phyloP scores from a whole-genome alignment of 163 green algal genomes.

The Chlorella variabilis region DNA sequence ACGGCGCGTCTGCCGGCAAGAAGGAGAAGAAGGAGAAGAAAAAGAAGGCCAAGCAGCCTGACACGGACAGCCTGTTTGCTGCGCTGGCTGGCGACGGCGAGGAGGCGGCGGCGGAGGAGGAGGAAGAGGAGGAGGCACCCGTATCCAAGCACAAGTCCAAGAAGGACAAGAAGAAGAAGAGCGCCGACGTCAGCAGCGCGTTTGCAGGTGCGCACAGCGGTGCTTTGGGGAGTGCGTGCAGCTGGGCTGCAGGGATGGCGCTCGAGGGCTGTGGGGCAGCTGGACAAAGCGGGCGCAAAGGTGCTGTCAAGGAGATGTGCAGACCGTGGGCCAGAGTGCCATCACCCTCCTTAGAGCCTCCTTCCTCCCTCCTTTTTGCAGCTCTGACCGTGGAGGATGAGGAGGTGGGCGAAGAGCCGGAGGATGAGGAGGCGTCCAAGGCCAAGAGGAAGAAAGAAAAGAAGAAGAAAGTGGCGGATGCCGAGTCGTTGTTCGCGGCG shows the following conservation, averaged over 20 bases:
- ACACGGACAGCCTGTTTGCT: constrained; percentile 67
- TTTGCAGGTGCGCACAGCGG: constrained; percentile 23
- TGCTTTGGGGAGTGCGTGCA: not conserved
- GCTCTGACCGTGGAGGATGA: constrained; percentile 5
- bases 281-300: too few relatives aligned
- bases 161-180: constrained; percentile 43
- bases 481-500: constrained; percentile 53
- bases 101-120: constrained; percentile 15
- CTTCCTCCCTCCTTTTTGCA: not conserved
- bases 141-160: not conserved
- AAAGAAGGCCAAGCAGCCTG: constrained; percentile 37
- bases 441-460: constrained; percentile 56
- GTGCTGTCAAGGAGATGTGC: too few relatives aligned
- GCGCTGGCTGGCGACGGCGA: constrained; percentile 49
- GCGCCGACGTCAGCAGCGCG: not conserved
- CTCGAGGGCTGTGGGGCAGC: too few relatives aligned
- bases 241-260: not conserved
- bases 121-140: constrained; percentile 27
- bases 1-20: constrained; percentile 26
- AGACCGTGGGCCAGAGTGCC: too few relatives aligned
- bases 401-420: constrained; percentile 27
- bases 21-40: constrained; percentile 58
- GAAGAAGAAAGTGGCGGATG: constrained; percentile 33
- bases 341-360: too few relatives aligned
- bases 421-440: constrained; percentile 27